Conservation (phyloP, 805 yeast species). For the Metschnikowia sp. region DNA sequence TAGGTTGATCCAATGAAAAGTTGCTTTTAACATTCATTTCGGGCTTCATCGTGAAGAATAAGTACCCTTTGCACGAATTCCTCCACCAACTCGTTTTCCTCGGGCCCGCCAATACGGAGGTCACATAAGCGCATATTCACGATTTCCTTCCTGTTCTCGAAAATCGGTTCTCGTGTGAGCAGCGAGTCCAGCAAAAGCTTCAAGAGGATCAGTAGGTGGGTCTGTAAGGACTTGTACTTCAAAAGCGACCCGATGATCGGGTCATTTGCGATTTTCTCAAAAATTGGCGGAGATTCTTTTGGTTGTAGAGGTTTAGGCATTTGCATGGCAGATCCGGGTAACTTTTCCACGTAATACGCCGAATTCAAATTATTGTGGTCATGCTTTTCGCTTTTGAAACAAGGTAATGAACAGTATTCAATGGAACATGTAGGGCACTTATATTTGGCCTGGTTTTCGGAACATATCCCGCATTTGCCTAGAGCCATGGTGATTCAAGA, state of each 20-base stretch:
- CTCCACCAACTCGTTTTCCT: constrained; percentile 65
- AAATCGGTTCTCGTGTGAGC: constrained; percentile 46
- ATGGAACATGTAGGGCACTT: constrained; percentile 52
- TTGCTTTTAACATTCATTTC: not conserved
- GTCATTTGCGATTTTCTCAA: constrained; percentile 33
- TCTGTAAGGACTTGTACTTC: constrained; percentile 49
- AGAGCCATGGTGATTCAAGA: constrained; percentile 10
- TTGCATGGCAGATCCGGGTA: too few species aligned
- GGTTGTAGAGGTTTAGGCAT: too few species aligned
- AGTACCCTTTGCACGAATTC: constrained; percentile 55
- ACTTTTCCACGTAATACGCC: not conserved
- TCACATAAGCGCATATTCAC: constrained; percentile 61
- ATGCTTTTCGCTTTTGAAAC: constrained; percentile 52
- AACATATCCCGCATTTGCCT: constrained; percentile 39
- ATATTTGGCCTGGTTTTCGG: constrained; percentile 41
- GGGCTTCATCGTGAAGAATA: constrained; percentile 12
- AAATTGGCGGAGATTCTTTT: not conserved
- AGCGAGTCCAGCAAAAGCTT: constrained; percentile 46
- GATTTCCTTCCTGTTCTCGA: constrained; percentile 54
- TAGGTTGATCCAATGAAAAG: not conserved
- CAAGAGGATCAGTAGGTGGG: constrained; percentile 50
- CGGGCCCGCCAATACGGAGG: constrained; percentile 60
- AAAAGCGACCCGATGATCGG: constrained; percentile 44
- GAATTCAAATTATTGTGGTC: constrained; percentile 14
- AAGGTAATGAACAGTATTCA: constrained; percentile 54